A percentile compares a stretch with the other conserved stretches of the same genome.
Evolutionary conservation across 257 asterid species (phyloP).

Genomic region (Solanum lycopersicoides): DNA sequence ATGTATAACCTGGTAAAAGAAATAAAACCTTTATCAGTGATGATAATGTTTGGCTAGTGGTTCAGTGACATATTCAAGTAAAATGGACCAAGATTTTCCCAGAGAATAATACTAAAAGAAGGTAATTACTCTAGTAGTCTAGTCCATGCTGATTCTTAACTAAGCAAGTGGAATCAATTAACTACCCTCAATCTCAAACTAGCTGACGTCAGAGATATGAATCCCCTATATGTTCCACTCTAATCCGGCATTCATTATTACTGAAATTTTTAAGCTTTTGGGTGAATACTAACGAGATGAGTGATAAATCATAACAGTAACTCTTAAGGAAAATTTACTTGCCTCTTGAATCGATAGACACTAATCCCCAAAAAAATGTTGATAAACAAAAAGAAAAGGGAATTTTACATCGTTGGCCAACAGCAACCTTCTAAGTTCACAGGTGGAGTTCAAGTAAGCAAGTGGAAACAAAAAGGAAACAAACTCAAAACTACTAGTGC

Average conservation of each 20-base stretch:
- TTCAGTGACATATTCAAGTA: neutral
- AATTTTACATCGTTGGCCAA: neutral
- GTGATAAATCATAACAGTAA: neutral
- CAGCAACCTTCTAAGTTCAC: neutral
- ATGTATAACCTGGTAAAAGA: constrained; percentile 61
- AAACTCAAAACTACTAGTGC: neutral
- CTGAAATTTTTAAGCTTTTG: neutral
- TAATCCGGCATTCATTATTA: neutral
- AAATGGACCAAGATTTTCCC: neutral
- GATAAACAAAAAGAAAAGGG: neutral
- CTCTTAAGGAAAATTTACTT: neutral
- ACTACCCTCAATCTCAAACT: neutral
- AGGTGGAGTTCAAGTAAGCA: neutral
- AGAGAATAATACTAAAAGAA: neutral
- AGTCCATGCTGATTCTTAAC: neutral
- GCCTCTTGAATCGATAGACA: neutral
- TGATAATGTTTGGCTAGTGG: neutral
- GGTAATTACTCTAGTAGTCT: neutral
- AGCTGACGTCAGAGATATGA: neutral
- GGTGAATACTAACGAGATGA: neutral
- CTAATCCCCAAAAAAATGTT: neutral
- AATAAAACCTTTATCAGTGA: neutral
- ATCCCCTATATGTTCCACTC: neutral
- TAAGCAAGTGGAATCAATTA: neutral
- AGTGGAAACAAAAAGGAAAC: neutral